Base-by-base conservation (phyloP, 371 early-diverging fungal species). In the Parasitella parasitica region DNA sequence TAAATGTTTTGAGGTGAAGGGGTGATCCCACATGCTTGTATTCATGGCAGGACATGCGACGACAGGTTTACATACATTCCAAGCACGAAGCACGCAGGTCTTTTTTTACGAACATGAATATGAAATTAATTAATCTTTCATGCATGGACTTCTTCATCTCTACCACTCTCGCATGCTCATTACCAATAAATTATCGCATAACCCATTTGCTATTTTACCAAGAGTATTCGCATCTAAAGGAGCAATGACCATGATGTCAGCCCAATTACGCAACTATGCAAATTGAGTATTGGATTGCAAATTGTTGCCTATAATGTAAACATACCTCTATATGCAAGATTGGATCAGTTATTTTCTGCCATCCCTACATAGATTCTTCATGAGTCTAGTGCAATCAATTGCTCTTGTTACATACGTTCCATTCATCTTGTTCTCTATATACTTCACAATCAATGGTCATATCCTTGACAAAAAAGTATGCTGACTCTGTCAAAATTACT, bases 21-120 rank as follows among this genome's bases (percentile, higher is more conserved):
- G 97, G 75, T 98, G 96, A 27, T 88, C 78, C 93, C 94, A 98
- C 98, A 98, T 97, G 75, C 88, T 83, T 9, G 97, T 96, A 67
- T 98, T 98, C 98, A 97, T 98, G 5, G 98, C 98, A 5, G 99
- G 99, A 57, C 91, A 92, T 6, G 91, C 85, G 16, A 96, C 52
- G 11, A 72, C 93, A 57, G 43, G 92, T 86, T 86, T 84, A 0
- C 36, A 57, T 34, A 77, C 72, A 65, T 95, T 91, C 97, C 97
- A 97, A 1, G 98, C 98, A 4, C 98, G 73, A 39, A 95, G 62
- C 11, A 95, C 82, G 64, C 95, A 96, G 2, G 98, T 98, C 92
- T 92, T 62, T 32, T 30, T 32, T 32, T 32, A 32, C 4, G 32
- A 27, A 16, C 9, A 16, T n/a, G 16, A 54, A 37, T 53, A 3